Conservation (phyloP, 495 filamentous ascomycete genomes). For the Penicillium maclennaniae region DNA sequence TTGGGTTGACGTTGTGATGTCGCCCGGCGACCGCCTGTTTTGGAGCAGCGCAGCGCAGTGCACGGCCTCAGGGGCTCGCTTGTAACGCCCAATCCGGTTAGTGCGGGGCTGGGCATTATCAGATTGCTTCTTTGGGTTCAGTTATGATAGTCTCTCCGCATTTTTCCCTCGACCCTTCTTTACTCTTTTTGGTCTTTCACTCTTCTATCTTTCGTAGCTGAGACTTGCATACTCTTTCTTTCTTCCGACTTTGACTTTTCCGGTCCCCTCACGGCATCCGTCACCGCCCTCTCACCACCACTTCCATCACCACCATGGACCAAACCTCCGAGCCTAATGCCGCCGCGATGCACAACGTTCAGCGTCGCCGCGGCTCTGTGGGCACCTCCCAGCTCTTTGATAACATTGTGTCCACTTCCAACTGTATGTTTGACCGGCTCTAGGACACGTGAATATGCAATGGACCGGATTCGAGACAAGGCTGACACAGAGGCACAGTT, state of each 20-base stretch:
- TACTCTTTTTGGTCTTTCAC: constrained; percentile 2
- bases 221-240: not conserved
- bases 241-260: not conserved
- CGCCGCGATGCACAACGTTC: constrained; percentile 48
- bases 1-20: constrained; percentile 65
- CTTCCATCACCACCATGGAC: constrained; percentile 27
- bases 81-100: constrained; percentile 41
- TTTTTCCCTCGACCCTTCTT: not conserved
- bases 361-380: constrained; percentile 55
- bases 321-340: constrained; percentile 41
- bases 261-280: not conserved
- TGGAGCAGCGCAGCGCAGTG: constrained; percentile 27
- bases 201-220: not conserved
- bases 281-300: constrained; percentile 2
- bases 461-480: not conserved
- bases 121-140: constrained; percentile 20
- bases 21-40: constrained; percentile 42
- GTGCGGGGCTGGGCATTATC: constrained; percentile 49
- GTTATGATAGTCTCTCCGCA: not conserved
- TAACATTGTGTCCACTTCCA: constrained; percentile 91
- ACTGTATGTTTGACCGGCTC: constrained; percentile 61
- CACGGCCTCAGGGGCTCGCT: constrained; percentile 52
- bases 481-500: constrained; percentile 54
- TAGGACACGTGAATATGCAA: not conserved
- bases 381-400: constrained; percentile 87